phyloP scores from a whole-genome alignment of 441 rosid species.

The Mallotus repandus region DNA sequence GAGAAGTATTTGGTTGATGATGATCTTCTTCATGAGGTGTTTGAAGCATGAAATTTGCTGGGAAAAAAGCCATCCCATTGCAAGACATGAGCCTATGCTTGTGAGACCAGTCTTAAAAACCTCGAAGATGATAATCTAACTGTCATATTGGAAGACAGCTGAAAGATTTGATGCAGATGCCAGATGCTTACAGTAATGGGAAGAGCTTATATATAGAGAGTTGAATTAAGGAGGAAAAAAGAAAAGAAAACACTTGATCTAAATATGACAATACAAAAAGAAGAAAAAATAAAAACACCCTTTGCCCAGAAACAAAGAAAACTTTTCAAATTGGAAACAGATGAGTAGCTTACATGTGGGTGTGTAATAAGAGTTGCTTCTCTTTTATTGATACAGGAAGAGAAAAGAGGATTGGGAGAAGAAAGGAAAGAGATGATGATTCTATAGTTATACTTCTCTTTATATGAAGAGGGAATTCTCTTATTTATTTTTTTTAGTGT shows the following conservation, averaged over 20 bases:
- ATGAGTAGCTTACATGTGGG: neutral
- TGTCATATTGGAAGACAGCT: slow-evolving; percentile 24
- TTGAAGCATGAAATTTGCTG: slow-evolving; percentile 82
- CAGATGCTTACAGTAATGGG: slow-evolving; percentile 5
- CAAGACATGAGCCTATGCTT: slow-evolving; percentile 43
- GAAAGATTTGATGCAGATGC: neutral
- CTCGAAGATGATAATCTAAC: slow-evolving; percentile 19
- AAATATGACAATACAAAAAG: neutral
- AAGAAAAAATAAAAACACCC: slow-evolving; percentile 6
- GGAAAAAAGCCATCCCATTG: slow-evolving; percentile 91
- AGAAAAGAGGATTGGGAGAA: slow-evolving; percentile 24
- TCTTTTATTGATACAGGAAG: slow-evolving; percentile 27
- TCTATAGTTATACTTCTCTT: slow-evolving; percentile 39
- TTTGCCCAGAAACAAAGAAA: slow-evolving; percentile 3
- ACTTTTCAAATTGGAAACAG: slow-evolving; percentile 16
- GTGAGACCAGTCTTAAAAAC: slow-evolving; percentile 26
- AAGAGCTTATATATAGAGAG: neutral
- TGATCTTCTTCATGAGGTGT: slow-evolving; percentile 62
- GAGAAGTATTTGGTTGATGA: slow-evolving; percentile 56
- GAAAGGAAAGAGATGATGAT: slow-evolving; percentile 21
- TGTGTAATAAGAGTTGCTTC: slow-evolving; percentile 17
- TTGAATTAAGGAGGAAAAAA: neutral
- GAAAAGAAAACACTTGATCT: neutral
- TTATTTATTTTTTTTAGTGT: slow-evolving; percentile 1
- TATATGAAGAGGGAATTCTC: slow-evolving; percentile 33